phyloP scores from a whole-genome alignment of 2,329 filamentous ascomycete species.

The Neonectria ditissima region DNA sequence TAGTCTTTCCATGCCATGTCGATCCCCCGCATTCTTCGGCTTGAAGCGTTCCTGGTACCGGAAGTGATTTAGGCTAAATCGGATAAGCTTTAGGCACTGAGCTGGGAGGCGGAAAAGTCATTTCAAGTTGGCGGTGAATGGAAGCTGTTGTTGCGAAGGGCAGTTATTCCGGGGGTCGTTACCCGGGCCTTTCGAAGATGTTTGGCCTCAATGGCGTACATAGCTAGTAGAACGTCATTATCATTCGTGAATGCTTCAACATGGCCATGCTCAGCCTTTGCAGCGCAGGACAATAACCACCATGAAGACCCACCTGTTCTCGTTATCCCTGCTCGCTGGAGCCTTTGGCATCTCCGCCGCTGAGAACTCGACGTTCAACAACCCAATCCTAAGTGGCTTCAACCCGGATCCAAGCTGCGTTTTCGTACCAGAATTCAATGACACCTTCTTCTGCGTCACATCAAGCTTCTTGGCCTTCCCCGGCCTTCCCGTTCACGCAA shows the following conservation, averaged over 20 bases:
- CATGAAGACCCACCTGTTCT: conserved; percentile 2
- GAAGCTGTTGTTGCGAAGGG: neutral
- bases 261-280: neutral
- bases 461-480: conserved; percentile 66
- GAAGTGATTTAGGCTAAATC: neutral
- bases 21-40: neutral
- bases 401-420: conserved; percentile 61
- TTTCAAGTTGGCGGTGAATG: neutral
- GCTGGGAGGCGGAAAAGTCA: neutral
- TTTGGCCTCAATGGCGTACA: neutral
- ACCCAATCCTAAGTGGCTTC: conserved; percentile 63
- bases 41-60: neutral
- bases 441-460: conserved; percentile 63
- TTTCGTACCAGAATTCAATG: conserved; percentile 52
- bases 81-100: neutral
- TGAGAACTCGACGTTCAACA: conserved; percentile 42
- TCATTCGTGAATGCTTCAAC: neutral
- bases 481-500: conserved; percentile 64
- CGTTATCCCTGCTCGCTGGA: neutral
- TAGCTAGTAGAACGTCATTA: neutral
- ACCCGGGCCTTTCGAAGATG: neutral
- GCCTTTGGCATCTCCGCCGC: neutral
- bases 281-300: neutral
- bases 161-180: neutral
- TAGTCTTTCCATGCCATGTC: neutral